Evolutionary conservation across 805 yeast species (phyloP).

Genomic region (Candida manassasensis): DNA sequence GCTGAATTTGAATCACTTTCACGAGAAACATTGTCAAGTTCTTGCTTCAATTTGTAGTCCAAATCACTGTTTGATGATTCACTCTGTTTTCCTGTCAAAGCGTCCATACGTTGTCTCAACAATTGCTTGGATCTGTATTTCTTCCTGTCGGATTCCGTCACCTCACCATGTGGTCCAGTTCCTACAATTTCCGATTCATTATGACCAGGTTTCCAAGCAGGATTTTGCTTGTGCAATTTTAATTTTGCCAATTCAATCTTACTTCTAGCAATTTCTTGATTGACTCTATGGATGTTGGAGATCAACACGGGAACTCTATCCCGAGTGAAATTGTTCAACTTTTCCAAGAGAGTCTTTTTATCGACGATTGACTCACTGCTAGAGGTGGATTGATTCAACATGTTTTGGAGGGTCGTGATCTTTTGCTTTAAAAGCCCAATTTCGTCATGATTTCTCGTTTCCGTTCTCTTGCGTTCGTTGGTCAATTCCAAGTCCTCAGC

Average conservation of each 20-base stretch:
- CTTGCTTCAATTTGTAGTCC: slow-evolving; percentile 50
- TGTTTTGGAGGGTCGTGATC: slow-evolving; percentile 46
- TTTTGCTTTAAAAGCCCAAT: slow-evolving; percentile 62
- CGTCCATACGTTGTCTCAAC: slow-evolving; percentile 85
- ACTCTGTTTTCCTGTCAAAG: slow-evolving; percentile 67
- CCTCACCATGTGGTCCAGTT: slow-evolving; percentile 80
- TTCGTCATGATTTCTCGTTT: slow-evolving; percentile 43
- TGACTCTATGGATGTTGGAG: slow-evolving; percentile 56
- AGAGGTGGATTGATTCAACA: slow-evolving; percentile 23
- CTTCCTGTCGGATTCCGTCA: slow-evolving; percentile 78
- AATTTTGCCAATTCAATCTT: slow-evolving; percentile 62
- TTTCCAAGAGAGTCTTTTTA: slow-evolving; percentile 48
- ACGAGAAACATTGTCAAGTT: slow-evolving; percentile 44
- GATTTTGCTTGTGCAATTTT: slow-evolving; percentile 55
- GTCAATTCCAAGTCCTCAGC: slow-evolving; percentile 52
- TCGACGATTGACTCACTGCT: slow-evolving; percentile 37
- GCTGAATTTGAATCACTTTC: slow-evolving; percentile 54
- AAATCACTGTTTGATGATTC: slow-evolving; percentile 44
- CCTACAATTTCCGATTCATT: slow-evolving; percentile 51
- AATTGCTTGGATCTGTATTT: slow-evolving; percentile 77
- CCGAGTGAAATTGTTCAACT: slow-evolving; percentile 55
- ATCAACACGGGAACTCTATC: slow-evolving; percentile 72
- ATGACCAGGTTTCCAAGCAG: slow-evolving; percentile 47
- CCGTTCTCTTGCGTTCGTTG: slow-evolving; percentile 27
- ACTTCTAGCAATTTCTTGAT: slow-evolving; percentile 60